Evolutionary conservation across 179 eudicot genomes (phyloP), one percentile per base, ranked within the genome.

Genomic region (Gypsophila paniculata): DNA sequence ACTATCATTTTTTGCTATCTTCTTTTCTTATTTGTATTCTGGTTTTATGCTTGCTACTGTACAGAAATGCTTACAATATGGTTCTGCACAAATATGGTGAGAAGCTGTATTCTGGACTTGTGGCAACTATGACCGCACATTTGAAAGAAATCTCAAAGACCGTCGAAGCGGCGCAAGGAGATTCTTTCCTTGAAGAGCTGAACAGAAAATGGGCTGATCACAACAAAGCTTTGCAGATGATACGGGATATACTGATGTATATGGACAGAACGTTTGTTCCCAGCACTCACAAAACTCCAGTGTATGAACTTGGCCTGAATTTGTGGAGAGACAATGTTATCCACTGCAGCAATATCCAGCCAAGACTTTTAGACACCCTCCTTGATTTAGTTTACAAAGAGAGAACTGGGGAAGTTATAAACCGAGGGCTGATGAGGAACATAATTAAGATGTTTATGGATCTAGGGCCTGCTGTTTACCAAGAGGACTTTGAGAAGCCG

Each of bases 41-140:
- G 11, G 42, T 49, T 26, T 72, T 68, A 11, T 60, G 65, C 18
- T 53, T 26, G 51, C 62, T 49, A 39, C 48, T 73, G 10, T 81
- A 34, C 85, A 93, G 98, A 80, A 93, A 86, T 85, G 98, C 98
- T 72, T 93, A 93, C 84, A 93, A 93, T 80, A 93, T 93, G 98
- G 96, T 93, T 71, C 82, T 93, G 76, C 98, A 93, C 81, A 93
- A 93, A 66, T 89, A 81, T 69, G 96, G 98, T 13, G 98, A 93
- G 80, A 93, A 84, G 79, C 86, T 93, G 68, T 93, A 93, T 72
- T 81, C 91, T 0, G 98, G 97, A 68, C 91, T 93, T 61, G 95
- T 87, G 65, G 73, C 87, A 55, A 93, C 93, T 25, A 87, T 91
- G 96, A 87, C 90, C 74, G 77, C 80, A 77, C 98, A 89, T 75